Evolutionary conservation across 192 early-diverging fungal genomes (phyloP), one percentile per base, ranked within the genome.

Genomic region (Spinellus fusiger): DNA sequence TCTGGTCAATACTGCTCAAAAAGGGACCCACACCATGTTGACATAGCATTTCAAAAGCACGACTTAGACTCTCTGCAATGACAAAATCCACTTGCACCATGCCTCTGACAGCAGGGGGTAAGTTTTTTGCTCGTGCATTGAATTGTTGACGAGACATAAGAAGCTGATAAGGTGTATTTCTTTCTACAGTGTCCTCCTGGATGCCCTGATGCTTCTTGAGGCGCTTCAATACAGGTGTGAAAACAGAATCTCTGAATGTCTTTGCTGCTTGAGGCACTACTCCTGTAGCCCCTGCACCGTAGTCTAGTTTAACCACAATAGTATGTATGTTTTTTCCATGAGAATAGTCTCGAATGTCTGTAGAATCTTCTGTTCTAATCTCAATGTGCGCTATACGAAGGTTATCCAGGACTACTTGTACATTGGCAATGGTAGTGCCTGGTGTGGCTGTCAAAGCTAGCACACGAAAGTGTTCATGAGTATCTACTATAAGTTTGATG

Each of bases 361-460:
- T 68, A 0, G 87, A 90, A 53, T 93, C 93, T 64, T 97, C 95
- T 0, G 92, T 93, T 20, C 95, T 76, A 35, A 93, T 74, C 69
- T 94, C 89, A 22, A 94, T 87, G 31, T 84, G 79, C 22, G 83
- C 72, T 34, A 95, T 92, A 31, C 84, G 81, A 26, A 95, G 73
- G 44, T 92, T 89, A 12, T 78, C 62, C 3, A 97, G 68, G 13
- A 97, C 86, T 9, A 78, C 70, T 53, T 90, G 86, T 2, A 96
- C 91, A 0, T 82, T 78, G 13, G 84, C 67, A 13, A 84, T 71
- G 6, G 85, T 82, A 1, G 80, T 78, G 7, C 94, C 93, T 0
- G 93, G 92, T 0, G 93, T 97, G 0, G 93, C 95, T 0, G 91
- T 88, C 37, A 97, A 73, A 0, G 93, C 93, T 64, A 97, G 68